phyloP scores from a whole-genome alignment of 495 filamentous ascomycete species.

The Mycothermus thermophilus region DNA sequence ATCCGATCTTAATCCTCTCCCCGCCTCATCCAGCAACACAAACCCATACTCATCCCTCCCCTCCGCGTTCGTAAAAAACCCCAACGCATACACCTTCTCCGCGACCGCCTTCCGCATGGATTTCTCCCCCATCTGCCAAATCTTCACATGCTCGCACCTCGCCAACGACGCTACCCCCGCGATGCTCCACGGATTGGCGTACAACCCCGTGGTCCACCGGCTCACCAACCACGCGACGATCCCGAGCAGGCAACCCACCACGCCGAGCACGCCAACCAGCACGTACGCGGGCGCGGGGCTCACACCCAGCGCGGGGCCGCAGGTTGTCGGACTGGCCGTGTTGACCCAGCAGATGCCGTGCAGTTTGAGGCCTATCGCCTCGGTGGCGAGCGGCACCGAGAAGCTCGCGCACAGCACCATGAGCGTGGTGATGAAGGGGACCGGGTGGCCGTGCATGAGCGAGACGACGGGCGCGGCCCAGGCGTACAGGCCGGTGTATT shows the following conservation, averaged over 20 bases:
- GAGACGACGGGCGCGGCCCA: constrained; percentile 14
- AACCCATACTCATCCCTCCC: constrained; percentile 21
- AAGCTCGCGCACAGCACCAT: constrained; percentile 16
- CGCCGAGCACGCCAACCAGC: constrained; percentile 15
- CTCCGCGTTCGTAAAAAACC: constrained; percentile 10
- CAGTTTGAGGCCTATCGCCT: constrained; percentile 24
- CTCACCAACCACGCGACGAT: constrained; percentile 12
- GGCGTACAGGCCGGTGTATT: constrained; percentile 16
- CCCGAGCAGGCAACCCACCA: constrained; percentile 13
- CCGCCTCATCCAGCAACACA: constrained; percentile 17
- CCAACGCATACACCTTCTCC: constrained; percentile 15
- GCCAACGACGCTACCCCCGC: constrained; percentile 21
- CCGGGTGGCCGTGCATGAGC: constrained; percentile 14
- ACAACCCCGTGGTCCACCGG: constrained; percentile 17
- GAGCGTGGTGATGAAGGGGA: constrained; percentile 21
- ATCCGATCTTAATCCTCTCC: constrained; percentile 8
- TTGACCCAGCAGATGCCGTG: constrained; percentile 19
- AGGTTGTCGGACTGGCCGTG: constrained; percentile 11
- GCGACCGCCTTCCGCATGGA: constrained; percentile 8
- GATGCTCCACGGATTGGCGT: constrained; percentile 22
- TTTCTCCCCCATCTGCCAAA: constrained; percentile 10
- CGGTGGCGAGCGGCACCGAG: constrained; percentile 20
- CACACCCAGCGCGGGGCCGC: constrained; percentile 21
- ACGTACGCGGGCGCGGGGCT: constrained; percentile 12
- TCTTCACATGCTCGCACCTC: constrained; percentile 7